Conservation (phyloP, 164 flowering plant genomes). For the Stephania cephalantha region DNA sequence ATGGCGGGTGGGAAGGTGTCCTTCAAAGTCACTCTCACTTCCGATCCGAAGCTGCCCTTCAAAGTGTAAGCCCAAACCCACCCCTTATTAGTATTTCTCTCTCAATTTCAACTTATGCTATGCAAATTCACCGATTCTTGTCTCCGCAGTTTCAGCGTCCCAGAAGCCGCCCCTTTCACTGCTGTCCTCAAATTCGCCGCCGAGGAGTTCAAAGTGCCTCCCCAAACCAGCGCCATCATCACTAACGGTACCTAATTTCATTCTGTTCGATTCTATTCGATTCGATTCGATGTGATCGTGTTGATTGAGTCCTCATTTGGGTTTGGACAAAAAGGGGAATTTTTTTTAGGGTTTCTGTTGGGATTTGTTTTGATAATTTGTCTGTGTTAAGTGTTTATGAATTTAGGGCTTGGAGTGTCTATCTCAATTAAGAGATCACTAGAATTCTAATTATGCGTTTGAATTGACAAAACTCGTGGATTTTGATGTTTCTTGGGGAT, state of each 20-base stretch:
- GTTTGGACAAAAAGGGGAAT: not conserved
- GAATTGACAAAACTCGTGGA: not conserved
- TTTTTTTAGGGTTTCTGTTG: not conserved
- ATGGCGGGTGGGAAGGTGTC: conserved; percentile 91
- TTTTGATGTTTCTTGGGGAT: too few species aligned
- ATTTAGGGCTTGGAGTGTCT: not conserved
- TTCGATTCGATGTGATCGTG: not conserved
- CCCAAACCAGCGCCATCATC: conserved; percentile 99
- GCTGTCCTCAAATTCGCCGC: conserved; percentile 95
- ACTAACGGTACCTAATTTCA: conserved; percentile 58
- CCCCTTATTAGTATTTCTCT: not conserved
- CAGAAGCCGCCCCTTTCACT: conserved; percentile 96
- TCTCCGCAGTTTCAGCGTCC: conserved; percentile 74
- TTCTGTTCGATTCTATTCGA: not conserved
- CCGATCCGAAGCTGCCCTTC: conserved; percentile 98
- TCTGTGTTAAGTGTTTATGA: too few species aligned
- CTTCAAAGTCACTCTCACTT: conserved; percentile 90
- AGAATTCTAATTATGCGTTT: not conserved
- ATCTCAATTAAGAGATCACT: not conserved
- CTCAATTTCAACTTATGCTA: not conserved
- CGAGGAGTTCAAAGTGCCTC: conserved; percentile 97
- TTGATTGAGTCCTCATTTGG: not conserved
- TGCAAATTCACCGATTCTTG: not conserved
- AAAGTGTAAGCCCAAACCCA: conserved; percentile 56
- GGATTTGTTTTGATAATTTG: too few species aligned